These are phyloP conservation scores for Alternaria gaisen DNA, from an alignment of 2,329 filamentous ascomycete genomes.

Conservation along the genomic window DNA sequence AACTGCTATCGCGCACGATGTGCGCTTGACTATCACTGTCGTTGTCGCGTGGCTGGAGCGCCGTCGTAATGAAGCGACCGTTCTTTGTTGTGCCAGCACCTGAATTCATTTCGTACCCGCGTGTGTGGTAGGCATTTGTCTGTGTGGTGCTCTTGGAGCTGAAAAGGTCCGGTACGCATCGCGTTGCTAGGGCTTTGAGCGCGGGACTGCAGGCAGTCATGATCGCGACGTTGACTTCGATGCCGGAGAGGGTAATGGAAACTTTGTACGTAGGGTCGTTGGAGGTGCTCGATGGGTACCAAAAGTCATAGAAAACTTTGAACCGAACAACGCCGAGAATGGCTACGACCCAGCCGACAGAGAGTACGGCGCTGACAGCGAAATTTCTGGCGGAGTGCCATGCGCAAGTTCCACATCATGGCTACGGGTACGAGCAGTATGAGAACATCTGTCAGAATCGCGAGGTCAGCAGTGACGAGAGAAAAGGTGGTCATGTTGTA, in stretches of 20 bases:
- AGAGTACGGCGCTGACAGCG: not conserved
- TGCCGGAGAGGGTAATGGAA: not conserved
- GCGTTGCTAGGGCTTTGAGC: not conserved
- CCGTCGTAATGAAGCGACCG: not conserved
- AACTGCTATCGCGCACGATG: not conserved
- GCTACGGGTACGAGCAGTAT: not conserved
- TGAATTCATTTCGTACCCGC: not conserved
- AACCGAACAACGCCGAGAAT: not conserved
- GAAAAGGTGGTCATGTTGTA: not conserved
- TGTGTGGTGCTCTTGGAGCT: not conserved
- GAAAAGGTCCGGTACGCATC: not conserved
- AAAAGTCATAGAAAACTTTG: not conserved
- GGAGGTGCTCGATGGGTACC: not conserved
- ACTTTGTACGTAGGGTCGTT: not conserved
- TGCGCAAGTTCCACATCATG: not conserved
- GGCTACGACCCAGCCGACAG: not conserved
- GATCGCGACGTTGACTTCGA: not conserved
- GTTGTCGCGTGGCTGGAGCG: not conserved
- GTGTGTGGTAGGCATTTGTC: not conserved
- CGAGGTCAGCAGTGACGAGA: not conserved
- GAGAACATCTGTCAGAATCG: not conserved
- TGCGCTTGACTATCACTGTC: not conserved
- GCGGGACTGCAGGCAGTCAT: not conserved
- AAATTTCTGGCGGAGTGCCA: not conserved
- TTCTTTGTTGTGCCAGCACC: not conserved